Evolutionary conservation across 176 grass and related monocot genomes (phyloP).

Genomic region (Olyra latifolia): DNA sequence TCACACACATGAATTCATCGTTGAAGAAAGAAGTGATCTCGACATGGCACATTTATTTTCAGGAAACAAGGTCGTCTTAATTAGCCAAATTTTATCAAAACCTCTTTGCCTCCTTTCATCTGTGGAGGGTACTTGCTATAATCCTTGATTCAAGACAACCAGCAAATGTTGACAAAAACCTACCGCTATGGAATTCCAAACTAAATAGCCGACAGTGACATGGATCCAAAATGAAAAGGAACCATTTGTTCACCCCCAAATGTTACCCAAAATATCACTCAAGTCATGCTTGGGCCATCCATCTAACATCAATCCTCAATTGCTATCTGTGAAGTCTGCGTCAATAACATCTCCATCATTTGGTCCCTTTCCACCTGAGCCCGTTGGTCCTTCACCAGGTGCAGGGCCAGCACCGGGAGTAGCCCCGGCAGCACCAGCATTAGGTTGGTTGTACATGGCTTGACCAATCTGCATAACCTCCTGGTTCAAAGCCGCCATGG

Average conservation of each 20-base stretch:
- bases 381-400: conserved; percentile 37
- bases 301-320: conserved; percentile 38
- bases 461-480: conserved; percentile 98
- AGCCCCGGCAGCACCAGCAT: conserved; percentile 40
- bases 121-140: conserved; percentile 1
- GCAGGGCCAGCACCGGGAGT: conserved; percentile 55
- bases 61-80: neutral
- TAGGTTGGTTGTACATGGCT: conserved; percentile 85
- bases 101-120: conserved; percentile 1
- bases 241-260: conserved; percentile 27
- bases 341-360: conserved; percentile 90
- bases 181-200: conserved; percentile 12
- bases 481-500: conserved; percentile 90
- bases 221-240: conserved; percentile 41
- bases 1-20: neutral
- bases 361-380: conserved; percentile 45
- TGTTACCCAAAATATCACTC: conserved; percentile 8
- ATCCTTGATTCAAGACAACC: conserved; percentile 30
- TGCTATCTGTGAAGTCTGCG: conserved; percentile 91
- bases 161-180: conserved; percentile 23
- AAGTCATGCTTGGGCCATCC: neutral
- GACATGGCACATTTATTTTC: neutral
- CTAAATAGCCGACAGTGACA: conserved; percentile 32
- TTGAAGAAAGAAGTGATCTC: neutral
- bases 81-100: conserved; percentile 36